These are phyloP conservation scores for Acanthamoeba castellanii DNA, from an alignment of 208 protist genomes.

Conservation along the genomic window DNA sequence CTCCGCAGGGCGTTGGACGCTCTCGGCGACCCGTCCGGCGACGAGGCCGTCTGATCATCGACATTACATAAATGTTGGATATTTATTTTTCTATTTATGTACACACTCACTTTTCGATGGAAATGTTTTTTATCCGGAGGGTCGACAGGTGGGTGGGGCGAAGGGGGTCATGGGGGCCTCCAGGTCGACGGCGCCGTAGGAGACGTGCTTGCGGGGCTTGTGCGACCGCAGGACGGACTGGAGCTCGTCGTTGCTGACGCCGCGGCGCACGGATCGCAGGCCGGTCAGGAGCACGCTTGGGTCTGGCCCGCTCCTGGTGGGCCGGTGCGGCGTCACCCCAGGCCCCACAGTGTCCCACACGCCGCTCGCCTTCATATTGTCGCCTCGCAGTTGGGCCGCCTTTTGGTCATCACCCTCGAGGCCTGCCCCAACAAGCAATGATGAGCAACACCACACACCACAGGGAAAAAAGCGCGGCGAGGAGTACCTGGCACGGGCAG, in stretches of 20 bases:
- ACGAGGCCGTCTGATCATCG: background rate
- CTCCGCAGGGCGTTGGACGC: slow-evolving; percentile 16
- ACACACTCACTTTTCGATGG: too few species aligned
- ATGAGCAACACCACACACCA: background rate
- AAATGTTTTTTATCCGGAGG: too few species aligned
- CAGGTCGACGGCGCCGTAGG: slow-evolving; percentile 39
- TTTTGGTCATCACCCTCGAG: background rate
- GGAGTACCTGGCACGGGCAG: background rate
- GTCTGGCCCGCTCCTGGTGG: background rate
- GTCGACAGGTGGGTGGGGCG: background rate
- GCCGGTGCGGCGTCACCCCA: slow-evolving; percentile 7
- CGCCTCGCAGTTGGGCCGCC: background rate
- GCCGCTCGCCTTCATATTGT: background rate
- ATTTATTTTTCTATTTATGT: too few species aligned
- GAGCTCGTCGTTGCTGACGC: background rate
- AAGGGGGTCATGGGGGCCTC: slow-evolving; percentile 47
- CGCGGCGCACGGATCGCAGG: slow-evolving; percentile 26
- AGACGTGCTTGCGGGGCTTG: slow-evolving; percentile 35
- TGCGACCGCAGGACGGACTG: slow-evolving; percentile 18
- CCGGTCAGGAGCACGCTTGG: background rate
- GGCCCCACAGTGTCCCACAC: background rate
- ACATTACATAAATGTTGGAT: too few species aligned
- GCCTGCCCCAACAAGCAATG: background rate
- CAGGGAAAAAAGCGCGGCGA: background rate
- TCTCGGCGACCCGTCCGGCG: background rate